phyloP scores from a whole-genome alignment of 1,139 yeast genomes.

The Taphrina deformans region DNA sequence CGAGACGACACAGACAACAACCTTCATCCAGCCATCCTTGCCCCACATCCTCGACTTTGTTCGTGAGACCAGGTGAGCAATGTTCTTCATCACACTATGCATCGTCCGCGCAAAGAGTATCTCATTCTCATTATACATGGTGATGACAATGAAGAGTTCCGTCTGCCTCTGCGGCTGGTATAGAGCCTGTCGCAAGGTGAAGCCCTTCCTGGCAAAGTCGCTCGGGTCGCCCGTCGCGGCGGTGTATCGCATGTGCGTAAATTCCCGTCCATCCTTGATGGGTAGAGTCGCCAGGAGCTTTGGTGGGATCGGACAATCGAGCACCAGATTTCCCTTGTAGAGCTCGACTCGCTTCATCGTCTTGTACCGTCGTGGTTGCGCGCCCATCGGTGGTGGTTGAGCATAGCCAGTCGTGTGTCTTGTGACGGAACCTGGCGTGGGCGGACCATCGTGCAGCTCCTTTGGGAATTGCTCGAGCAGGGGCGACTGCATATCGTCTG shows the following conservation, averaged over 20 bases:
- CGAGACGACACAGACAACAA: slow-evolving; percentile 70
- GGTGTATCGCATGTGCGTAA: slow-evolving; percentile 73
- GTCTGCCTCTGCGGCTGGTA: slow-evolving; percentile 68
- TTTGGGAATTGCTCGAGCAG: slow-evolving; percentile 14
- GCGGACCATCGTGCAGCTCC: slow-evolving; percentile 19
- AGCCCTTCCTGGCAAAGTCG: slow-evolving; percentile 57
- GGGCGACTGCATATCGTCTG: slow-evolving; percentile 20
- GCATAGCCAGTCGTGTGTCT: background rate
- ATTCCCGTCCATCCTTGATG: slow-evolving; percentile 60
- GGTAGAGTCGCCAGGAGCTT: slow-evolving; percentile 60
- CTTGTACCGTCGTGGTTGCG: slow-evolving; percentile 44
- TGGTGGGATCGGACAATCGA: slow-evolving; percentile 75
- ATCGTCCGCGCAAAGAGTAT: slow-evolving; percentile 68
- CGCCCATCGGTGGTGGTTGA: slow-evolving; percentile 18
- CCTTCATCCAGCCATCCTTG: slow-evolving; percentile 74
- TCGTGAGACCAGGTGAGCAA: slow-evolving; percentile 59
- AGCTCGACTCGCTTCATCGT: slow-evolving; percentile 57
- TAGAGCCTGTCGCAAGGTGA: slow-evolving; percentile 65
- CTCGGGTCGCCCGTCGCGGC: slow-evolving; percentile 81
- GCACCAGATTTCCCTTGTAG: slow-evolving; percentile 70
- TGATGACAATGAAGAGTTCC: slow-evolving; percentile 70
- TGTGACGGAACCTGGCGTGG: slow-evolving; percentile 6
- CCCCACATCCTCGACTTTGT: slow-evolving; percentile 66
- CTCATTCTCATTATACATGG: slow-evolving; percentile 82
- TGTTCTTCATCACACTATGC: slow-evolving; percentile 74